Evolutionary conservation across 2,329 filamentous ascomycete species (phyloP).

Genomic region (Xylaria sp.): DNA sequence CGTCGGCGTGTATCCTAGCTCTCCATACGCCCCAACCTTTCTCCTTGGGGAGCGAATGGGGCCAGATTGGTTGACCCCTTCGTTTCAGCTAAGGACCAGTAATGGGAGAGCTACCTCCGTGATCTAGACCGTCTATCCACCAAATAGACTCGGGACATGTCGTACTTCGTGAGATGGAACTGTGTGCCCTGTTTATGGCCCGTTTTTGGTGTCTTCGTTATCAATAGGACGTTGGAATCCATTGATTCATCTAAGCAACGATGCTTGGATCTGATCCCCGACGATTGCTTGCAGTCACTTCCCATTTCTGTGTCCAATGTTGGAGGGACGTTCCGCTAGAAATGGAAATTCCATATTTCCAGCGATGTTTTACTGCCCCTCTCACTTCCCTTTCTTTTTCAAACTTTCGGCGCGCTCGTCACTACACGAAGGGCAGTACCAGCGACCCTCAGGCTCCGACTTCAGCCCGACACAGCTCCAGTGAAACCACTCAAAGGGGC

Average conservation of each 20-base stretch:
- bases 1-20: background rate
- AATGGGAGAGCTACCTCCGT: background rate
- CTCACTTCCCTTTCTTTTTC: conserved; percentile 56
- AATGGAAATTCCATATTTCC: background rate
- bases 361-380: background rate
- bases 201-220: background rate
- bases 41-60: too few relatives aligned
- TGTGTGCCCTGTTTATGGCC: background rate
- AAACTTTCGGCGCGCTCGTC: conserved; percentile 55
- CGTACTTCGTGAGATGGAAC: background rate
- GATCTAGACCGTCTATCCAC: background rate
- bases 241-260: background rate
- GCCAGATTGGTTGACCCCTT: background rate
- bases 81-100: background rate
- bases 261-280: background rate
- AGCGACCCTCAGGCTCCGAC: conserved; percentile 73
- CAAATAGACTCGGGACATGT: too few relatives aligned
- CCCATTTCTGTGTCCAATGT: background rate
- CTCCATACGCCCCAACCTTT: background rate
- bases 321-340: background rate
- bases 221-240: background rate
- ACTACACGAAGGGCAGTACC: conserved; percentile 73
- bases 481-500: conserved; percentile 88
- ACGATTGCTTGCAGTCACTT: background rate
- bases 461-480: conserved; percentile 79